Conservation (phyloP, 2,329 filamentous ascomycete species). For the Chaetomium sp. region DNA sequence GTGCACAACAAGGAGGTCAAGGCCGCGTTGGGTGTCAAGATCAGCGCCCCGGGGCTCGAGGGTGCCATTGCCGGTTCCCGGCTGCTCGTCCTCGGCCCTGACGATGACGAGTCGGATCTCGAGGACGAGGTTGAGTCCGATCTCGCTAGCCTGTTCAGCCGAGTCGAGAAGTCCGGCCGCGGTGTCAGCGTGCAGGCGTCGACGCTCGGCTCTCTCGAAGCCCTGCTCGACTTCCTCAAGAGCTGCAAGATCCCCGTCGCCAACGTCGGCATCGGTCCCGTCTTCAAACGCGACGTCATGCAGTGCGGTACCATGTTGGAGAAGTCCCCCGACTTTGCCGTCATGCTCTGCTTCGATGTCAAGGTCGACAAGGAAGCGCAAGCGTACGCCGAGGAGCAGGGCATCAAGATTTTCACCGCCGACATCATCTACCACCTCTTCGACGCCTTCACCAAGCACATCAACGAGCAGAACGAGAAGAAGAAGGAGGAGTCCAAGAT, state of each 20-base stretch:
- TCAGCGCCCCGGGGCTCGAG: constrained; percentile 92
- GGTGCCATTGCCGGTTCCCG: constrained; percentile 95
- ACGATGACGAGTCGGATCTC: constrained; percentile 95
- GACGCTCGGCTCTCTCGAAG: constrained; percentile 94
- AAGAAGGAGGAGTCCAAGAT: constrained; percentile 97
- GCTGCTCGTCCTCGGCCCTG: constrained; percentile 87
- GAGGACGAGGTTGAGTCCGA: constrained; percentile 96
- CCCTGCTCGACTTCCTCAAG: constrained; percentile 92
- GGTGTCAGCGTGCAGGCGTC: constrained; percentile 98
- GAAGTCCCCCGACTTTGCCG: constrained; percentile 91
- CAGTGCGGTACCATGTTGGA: constrained; percentile 95
- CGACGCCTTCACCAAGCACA: constrained; percentile 93
- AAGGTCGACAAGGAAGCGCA: constrained; percentile 97
- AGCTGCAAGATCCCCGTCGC: constrained; percentile 95
- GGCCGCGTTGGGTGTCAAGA: constrained; percentile 97
- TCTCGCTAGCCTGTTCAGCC: constrained; percentile 85
- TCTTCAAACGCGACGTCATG: constrained; percentile 98
- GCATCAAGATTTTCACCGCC: constrained; percentile 96
- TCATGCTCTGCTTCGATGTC: constrained; percentile 99
- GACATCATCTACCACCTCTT: constrained; percentile 99
- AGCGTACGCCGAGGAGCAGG: constrained; percentile 86
- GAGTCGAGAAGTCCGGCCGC: constrained; percentile 87
- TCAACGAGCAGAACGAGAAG: constrained; percentile 81
- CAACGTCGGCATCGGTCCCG: constrained; percentile 95
- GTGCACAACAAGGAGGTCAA: constrained; percentile 99